A percentile compares a stretch with the other conserved stretches of the same genome.
Conservation (phyloP, 1,284 basidiomycete genomes). For the Apiotrichum brassicae region DNA sequence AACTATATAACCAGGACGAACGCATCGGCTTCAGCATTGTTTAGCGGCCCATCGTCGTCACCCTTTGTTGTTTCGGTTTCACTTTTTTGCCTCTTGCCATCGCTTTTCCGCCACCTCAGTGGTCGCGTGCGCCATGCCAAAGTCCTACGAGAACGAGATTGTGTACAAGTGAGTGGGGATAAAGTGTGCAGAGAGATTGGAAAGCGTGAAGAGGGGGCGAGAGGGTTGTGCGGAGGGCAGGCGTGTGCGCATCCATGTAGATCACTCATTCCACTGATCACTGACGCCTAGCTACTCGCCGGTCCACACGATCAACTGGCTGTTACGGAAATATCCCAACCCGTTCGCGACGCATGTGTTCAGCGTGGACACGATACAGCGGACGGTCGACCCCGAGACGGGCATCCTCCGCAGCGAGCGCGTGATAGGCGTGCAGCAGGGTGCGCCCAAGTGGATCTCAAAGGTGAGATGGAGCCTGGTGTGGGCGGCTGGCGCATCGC, state of each 20-base stretch:
- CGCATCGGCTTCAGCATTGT: too few species aligned
- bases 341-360: conserved; percentile 85
- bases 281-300: conserved; percentile 63
- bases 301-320: conserved; percentile 76
- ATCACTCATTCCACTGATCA: background rate
- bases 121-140: conserved; percentile 11
- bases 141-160: conserved; percentile 21
- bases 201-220: too few species aligned
- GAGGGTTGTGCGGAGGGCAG: background rate
- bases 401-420: conserved; percentile 72
- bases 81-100: too few species aligned
- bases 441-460: conserved; percentile 47
- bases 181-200: too few species aligned
- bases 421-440: conserved; percentile 44
- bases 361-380: conserved; percentile 80
- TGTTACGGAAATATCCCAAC: conserved; percentile 95
- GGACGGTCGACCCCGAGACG: conserved; percentile 70
- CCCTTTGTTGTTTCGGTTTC: too few species aligned
- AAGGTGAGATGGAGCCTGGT: conserved; percentile 32
- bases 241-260: too few species aligned
- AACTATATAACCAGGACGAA: too few species aligned
- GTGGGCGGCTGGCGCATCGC: background rate
- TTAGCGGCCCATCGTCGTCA: too few species aligned
- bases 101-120: background rate
- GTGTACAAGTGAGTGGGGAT: conserved; percentile 17